These are phyloP conservation scores for Metschnikowia borealis DNA, from an alignment of 805 yeast species.

Conservation along the genomic window DNA sequence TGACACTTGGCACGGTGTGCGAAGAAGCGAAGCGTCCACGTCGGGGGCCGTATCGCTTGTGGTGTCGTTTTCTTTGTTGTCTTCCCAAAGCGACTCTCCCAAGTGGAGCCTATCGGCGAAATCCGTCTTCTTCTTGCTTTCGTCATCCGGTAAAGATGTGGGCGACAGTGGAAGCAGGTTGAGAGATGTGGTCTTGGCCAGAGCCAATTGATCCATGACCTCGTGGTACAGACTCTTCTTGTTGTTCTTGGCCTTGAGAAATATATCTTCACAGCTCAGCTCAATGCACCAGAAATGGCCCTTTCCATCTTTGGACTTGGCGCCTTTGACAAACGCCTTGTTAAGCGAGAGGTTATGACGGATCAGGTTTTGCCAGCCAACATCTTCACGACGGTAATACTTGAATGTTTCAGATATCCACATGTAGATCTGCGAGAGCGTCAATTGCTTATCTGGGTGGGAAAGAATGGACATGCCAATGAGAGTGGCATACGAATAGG, in stretches of 20 bases:
- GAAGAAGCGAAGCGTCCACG: conserved; percentile 9
- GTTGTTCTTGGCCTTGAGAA: conserved; percentile 58
- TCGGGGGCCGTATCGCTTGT: conserved; percentile 7
- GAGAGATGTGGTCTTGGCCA: conserved; percentile 6
- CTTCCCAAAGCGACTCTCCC: conserved; percentile 5
- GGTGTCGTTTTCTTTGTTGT: conserved; percentile 6
- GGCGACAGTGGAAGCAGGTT: conserved; percentile 17
- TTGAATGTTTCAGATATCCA: conserved; percentile 89
- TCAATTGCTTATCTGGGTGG: conserved; percentile 50
- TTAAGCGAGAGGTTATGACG: conserved; percentile 90
- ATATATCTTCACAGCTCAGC: conserved; percentile 76
- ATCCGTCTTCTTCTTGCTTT: background rate
- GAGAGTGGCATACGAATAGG: conserved; percentile 88
- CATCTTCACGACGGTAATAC: conserved; percentile 78
- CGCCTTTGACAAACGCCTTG: conserved; percentile 88
- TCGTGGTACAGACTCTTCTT: conserved; percentile 43
- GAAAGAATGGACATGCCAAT: conserved; percentile 91
- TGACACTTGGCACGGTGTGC: conserved; percentile 11
- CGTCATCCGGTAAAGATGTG: conserved; percentile 11
- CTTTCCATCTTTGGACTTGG: conserved; percentile 84
- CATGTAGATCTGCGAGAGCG: conserved; percentile 67
- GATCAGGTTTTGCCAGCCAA: conserved; percentile 97
- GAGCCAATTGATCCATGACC: conserved; percentile 38
- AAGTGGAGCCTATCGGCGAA: background rate
- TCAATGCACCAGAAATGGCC: conserved; percentile 93